Percentiles rank a stretch among this genome's conserved stretches.
phyloP scores from a whole-genome alignment of 768 basidiomycete species.

The Calocybe gangraenosa region DNA sequence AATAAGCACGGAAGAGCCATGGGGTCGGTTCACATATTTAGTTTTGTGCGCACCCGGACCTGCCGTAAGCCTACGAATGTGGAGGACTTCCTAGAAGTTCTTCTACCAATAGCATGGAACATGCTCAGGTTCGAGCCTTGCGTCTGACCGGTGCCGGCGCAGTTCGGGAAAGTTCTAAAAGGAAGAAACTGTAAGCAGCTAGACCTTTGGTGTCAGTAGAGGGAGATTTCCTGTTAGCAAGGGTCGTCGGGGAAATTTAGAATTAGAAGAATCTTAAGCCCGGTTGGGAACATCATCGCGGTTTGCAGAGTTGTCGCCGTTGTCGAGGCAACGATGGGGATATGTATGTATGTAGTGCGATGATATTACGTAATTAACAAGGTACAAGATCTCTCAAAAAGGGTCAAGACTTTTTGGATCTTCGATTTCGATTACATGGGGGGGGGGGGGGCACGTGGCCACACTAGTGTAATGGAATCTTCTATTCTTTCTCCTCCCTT shows the following conservation, averaged over 20 bases:
- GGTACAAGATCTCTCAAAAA: background rate
- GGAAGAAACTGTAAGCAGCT: conserved; percentile 11
- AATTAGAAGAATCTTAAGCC: background rate
- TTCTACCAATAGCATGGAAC: conserved; percentile 12
- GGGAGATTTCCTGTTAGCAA: background rate
- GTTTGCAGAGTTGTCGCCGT: conserved; percentile 8
- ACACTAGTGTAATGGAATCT: conserved; percentile 20
- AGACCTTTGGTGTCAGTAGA: background rate
- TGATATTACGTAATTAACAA: no score
- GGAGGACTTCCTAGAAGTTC: background rate
- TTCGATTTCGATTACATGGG: conserved; percentile 19
- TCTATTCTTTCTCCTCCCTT: conserved; percentile 18
- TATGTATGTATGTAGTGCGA: no score
- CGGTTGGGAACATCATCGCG: background rate
- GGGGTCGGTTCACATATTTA: conserved; percentile 7
- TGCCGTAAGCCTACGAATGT: conserved; percentile 12
- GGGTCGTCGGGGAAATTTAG: background rate
- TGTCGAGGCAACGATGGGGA: conserved; percentile 8
- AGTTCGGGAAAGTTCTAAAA: conserved; percentile 16
- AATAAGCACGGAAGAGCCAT: conserved; percentile 20
- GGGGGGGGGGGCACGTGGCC: conserved; percentile 22
- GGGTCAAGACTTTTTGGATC: no score
- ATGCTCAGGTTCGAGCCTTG: conserved; percentile 15
- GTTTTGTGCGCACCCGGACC: conserved; percentile 4
- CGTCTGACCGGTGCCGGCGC: conserved; percentile 14